These are phyloP conservation scores for Nicotiana tomentosiformis DNA, from an alignment of 257 asterid species.

Conservation along the genomic window DNA sequence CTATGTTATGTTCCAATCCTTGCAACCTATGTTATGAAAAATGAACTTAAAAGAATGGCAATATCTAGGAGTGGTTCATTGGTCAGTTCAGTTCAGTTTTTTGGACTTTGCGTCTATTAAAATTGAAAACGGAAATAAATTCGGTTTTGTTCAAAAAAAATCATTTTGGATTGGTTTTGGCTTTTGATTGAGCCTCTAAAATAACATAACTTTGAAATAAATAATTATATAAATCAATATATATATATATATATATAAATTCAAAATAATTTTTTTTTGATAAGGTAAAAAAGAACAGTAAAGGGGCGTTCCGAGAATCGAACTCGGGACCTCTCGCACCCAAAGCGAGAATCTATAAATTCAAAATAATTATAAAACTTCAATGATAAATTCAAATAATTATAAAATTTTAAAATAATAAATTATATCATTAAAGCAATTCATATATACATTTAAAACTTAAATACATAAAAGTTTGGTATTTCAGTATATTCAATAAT, in stretches of 20 bases:
- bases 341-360: slow-evolving; percentile 55
- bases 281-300: too few species aligned
- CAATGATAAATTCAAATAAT: not conserved
- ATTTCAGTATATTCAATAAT: not conserved
- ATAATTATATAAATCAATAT: too few species aligned
- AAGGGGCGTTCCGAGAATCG: slow-evolving; percentile 85
- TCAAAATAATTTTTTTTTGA: too few species aligned
- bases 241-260: too few species aligned
- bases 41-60: not conserved
- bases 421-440: not conserved
- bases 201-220: too few species aligned
- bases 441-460: not conserved
- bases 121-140: not conserved
- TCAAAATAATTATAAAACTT: too few species aligned
- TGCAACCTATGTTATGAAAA: not conserved
- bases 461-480: not conserved
- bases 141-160: not conserved
- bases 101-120: not conserved
- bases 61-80: not conserved
- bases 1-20: not conserved
- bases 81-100: not conserved
- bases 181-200: not conserved
- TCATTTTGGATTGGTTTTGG: not conserved
- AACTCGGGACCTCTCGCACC: slow-evolving; percentile 87
- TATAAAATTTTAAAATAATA: not conserved